Conservation (phyloP, 257 asterid species). For the Galeopsis tetrahit region DNA sequence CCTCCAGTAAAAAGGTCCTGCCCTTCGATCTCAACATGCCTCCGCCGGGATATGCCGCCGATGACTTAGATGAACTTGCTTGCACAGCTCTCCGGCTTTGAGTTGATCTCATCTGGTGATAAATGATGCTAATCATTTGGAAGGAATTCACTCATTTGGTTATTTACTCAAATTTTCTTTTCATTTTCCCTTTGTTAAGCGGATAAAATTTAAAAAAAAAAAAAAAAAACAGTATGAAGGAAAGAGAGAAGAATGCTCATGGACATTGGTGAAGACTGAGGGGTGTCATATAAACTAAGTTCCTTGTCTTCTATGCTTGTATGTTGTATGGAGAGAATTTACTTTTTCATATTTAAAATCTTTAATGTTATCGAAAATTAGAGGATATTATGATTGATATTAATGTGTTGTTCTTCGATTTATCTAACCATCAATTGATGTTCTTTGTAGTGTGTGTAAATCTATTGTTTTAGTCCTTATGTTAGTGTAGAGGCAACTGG, state of each 20-base stretch:
- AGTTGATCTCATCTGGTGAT: conserved; percentile 27
- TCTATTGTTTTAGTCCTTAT: not conserved
- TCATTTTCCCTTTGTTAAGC: not conserved
- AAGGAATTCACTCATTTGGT: conserved; percentile 31
- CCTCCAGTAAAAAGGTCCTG: conserved; percentile 44
- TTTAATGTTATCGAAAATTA: conserved; percentile 48
- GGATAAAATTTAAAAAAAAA: not conserved
- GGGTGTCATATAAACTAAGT: conserved; percentile 24
- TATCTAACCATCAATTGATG: conserved; percentile 22
- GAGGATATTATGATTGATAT: conserved; percentile 40
- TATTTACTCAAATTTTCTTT: conserved; percentile 30
- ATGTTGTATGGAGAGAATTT: conserved; percentile 48
- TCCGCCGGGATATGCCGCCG: conserved; percentile 33
- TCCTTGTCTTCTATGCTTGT: conserved; percentile 42
- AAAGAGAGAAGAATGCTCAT: conserved; percentile 38
- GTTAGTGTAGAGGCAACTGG: not conserved
- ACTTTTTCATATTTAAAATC: conserved; percentile 43
- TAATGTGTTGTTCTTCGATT: conserved; percentile 21
- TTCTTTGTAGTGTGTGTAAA: conserved; percentile 20
- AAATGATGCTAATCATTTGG: conserved; percentile 29
- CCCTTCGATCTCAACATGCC: conserved; percentile 54
- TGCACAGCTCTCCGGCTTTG: conserved; percentile 47
- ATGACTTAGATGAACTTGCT: conserved; percentile 38
- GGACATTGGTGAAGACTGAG: conserved; percentile 35
- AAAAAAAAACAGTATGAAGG: not conserved